A percentile compares a stretch with the other conserved stretches of the same genome.
phyloP scores from a whole-genome alignment of 1,139 yeast genomes.

The Kazachstania sp. region DNA sequence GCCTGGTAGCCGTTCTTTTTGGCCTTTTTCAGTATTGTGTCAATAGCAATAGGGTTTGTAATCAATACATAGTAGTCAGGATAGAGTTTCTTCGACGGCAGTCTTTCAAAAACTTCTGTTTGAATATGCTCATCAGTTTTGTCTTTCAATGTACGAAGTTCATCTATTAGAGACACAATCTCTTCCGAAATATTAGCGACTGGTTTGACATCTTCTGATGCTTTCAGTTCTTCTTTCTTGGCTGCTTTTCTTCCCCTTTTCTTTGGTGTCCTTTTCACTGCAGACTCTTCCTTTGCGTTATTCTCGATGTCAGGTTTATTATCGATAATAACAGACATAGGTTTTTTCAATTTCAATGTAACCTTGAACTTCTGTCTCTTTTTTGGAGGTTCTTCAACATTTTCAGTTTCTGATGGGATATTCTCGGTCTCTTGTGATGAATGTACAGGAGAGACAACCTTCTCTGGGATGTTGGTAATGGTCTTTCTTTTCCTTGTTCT shows the following conservation, averaged over 20 bases:
- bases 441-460: neutral
- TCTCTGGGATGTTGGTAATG: neutral
- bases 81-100: conserved; percentile 58
- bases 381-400: conserved; percentile 8
- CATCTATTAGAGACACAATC: conserved; percentile 32
- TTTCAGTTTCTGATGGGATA: neutral
- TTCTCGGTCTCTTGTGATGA: neutral
- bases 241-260: conserved; percentile 5
- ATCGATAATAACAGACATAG: conserved; percentile 4
- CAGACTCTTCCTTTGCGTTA: neutral
- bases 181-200: neutral
- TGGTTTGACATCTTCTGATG: conserved; percentile 17
- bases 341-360: conserved; percentile 19
- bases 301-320: neutral
- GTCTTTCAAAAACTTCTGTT: conserved; percentile 54
- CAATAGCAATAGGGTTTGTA: conserved; percentile 52
- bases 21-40: conserved; percentile 47
- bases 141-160: conserved; percentile 28
- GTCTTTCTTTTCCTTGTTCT: conserved; percentile 8
- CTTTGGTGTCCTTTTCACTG: conserved; percentile 2
- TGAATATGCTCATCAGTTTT: conserved; percentile 30
- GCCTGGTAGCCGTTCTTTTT: conserved; percentile 43
- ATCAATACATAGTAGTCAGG: conserved; percentile 67
- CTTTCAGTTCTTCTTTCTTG: conserved; percentile 14
- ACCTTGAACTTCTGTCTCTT: conserved; percentile 24